Base-by-base conservation (phyloP, 2,329 filamentous ascomycete genomes). In the Colletotrichum gigasporum region DNA sequence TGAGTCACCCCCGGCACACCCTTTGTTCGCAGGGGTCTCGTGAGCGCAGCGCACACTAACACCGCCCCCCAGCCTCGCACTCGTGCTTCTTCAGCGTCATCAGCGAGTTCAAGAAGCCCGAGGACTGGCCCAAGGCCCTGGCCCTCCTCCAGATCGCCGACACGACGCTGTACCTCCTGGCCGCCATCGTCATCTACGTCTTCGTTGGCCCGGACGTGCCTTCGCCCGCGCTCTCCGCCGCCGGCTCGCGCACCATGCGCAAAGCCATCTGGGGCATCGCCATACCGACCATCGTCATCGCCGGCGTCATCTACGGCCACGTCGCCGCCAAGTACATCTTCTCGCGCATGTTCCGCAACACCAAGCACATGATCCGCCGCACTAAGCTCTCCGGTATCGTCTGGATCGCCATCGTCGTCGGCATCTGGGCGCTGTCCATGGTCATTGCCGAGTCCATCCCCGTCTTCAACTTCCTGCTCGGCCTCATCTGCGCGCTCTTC, bases 381-480 rank as follows among this genome's bases (percentile, higher is more conserved):
- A 87, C 82, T 47, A 78, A 76, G 64, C 63, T 82, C 1, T 84
- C 86, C 5, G 83, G 83, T 67, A 72, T 82, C 5, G 82, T 82
- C 11, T 93, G 90, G 90, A 68, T 87, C 11, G 81, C 68, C 6
- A 85, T 92, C 45, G 83, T 85, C 1, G 71, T 82, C 0, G 72
- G 69, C 11, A 74, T 87, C 14, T 92, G 89, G 87, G 68, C 86
- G 5, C 58, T 90, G 4, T 87, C 88, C 2, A 91, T 88, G 82
- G 75, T 92, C 63, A 88, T 93, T 63, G 89, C 90, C 5, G 85
- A 90, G 71, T 86, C 87, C 0, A 89, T 93, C 7, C 91, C 91
- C 0, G 85, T 88, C 50, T 93, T 93, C 78, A 87, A 86, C 71
- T 82, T 87, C 47, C 78, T 93, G 8, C 78, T 93, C 3, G 86